phyloP scores from a whole-genome alignment of 768 basidiomycete species.

The Cystobasidium onofrii region DNA sequence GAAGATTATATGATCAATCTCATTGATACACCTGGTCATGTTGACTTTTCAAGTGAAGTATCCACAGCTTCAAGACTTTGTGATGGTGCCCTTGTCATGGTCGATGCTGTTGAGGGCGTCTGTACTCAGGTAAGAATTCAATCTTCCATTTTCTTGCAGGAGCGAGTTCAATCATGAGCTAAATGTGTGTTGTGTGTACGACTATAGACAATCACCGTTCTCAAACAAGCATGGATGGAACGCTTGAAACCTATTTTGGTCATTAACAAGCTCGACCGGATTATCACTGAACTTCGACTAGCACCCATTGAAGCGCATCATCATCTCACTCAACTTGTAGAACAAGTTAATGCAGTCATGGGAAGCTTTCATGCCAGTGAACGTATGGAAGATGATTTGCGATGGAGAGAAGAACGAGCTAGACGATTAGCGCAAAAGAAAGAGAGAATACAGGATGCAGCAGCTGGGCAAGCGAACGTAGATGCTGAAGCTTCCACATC shows the following conservation, averaged over 20 bases:
- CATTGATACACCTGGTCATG: slow-evolving; percentile 98
- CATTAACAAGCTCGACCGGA: slow-evolving; percentile 91
- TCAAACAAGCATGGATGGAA: slow-evolving; percentile 90
- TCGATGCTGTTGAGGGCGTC: slow-evolving; percentile 95
- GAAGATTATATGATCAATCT: slow-evolving; percentile 81
- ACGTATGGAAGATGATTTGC: slow-evolving; percentile 88
- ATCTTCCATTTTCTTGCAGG: not conserved
- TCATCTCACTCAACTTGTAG: slow-evolving; percentile 83
- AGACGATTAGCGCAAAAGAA: slow-evolving; percentile 67
- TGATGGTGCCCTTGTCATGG: slow-evolving; percentile 88
- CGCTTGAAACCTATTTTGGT: slow-evolving; percentile 80
- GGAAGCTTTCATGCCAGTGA: slow-evolving; percentile 90
- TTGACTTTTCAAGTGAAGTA: slow-evolving; percentile 96
- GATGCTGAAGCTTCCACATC: slow-evolving; percentile 56
- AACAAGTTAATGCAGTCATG: slow-evolving; percentile 98
- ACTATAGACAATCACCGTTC: slow-evolving; percentile 88
- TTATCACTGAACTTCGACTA: slow-evolving; percentile 86
- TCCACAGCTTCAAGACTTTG: slow-evolving; percentile 87
- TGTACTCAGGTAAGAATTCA: slow-evolving; percentile 74
- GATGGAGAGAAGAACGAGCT: slow-evolving; percentile 89
- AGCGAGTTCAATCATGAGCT: not conserved
- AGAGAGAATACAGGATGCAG: slow-evolving; percentile 48
- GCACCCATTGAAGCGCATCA: slow-evolving; percentile 87
- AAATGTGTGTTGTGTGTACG: no score
- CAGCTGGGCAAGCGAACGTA: slow-evolving; percentile 55